Percentiles rank a stretch among this genome's conserved stretches.
Conservation (phyloP, 345 rosid species). For the Kandelia obovata region DNA sequence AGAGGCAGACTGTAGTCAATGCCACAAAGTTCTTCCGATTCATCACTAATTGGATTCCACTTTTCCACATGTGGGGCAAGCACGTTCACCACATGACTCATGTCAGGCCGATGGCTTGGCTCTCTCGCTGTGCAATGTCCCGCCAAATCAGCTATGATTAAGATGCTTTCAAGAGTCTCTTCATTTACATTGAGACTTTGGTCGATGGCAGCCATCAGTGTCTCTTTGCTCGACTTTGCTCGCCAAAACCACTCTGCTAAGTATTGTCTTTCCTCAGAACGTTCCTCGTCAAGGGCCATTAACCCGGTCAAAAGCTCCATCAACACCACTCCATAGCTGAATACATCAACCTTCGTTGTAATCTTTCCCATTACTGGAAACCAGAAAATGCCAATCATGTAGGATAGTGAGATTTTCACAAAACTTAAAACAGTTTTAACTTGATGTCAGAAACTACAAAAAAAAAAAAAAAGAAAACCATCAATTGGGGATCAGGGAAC, state of each 20-base stretch:
- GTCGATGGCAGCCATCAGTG: conserved; percentile 34
- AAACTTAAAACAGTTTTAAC: no score
- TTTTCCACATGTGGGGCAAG: conserved; percentile 41
- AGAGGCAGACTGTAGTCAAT: conserved; percentile 37
- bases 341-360: conserved; percentile 48
- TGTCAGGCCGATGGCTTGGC: conserved; percentile 51
- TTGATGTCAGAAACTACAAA: no score
- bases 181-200: conserved; percentile 25
- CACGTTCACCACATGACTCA: conserved; percentile 46
- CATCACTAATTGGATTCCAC: conserved; percentile 39
- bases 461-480: no score
- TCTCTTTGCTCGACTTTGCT: conserved; percentile 38
- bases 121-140: conserved; percentile 51
- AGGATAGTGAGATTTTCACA: background rate
- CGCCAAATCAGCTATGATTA: conserved; percentile 38
- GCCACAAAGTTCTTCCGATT: conserved; percentile 23
- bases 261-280: conserved; percentile 45
- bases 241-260: conserved; percentile 52
- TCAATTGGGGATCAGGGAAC: no score
- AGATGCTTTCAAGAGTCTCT: conserved; percentile 35
- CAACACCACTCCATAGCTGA: conserved; percentile 48
- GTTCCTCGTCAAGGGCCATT: conserved; percentile 41
- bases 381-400: background rate
- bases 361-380: conserved; percentile 51
- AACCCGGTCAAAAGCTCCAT: conserved; percentile 50